These are phyloP conservation scores for Anacardium occidentale DNA, from an alignment of 345 rosid species.

Conservation along the genomic window DNA sequence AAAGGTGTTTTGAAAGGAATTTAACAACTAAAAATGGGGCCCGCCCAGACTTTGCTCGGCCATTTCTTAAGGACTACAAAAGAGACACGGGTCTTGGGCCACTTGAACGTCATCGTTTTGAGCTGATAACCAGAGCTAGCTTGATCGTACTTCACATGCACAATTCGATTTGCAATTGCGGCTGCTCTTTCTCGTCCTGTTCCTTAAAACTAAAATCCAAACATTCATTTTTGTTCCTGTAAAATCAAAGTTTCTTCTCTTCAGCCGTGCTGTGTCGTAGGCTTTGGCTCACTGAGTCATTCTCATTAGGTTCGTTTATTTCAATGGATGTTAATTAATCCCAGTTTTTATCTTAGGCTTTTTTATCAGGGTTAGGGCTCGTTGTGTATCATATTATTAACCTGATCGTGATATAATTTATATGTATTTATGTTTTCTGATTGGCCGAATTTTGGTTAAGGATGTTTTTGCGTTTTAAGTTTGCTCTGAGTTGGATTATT, in stretches of 20 bases:
- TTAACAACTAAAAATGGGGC: no score
- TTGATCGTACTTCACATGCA: not conserved
- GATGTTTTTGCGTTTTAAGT: no score
- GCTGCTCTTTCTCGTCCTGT: not conserved
- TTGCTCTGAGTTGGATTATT: no score
- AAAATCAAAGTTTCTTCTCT: not conserved
- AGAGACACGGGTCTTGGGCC: not conserved
- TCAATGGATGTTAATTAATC: not conserved
- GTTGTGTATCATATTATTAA: not conserved
- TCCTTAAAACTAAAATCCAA: not conserved
- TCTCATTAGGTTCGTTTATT: not conserved
- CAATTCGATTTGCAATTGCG: not conserved
- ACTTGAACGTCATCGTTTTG: not conserved
- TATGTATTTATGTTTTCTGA: no score
- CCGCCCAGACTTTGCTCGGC: no score
- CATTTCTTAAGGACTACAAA: no score
- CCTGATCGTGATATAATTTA: not conserved
- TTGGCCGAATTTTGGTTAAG: no score
- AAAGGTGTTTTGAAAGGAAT: no score
- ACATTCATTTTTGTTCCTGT: not conserved
- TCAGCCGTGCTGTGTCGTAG: not conserved
- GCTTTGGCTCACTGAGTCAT: not conserved
- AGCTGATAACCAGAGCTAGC: not conserved
- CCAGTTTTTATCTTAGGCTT: not conserved
- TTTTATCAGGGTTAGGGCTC: constrained; percentile 1